Evolutionary conservation across 345 rosid species (phyloP), one percentile per base, ranked within the genome.

Genomic region (Eucalyptus polyanthemos): DNA sequence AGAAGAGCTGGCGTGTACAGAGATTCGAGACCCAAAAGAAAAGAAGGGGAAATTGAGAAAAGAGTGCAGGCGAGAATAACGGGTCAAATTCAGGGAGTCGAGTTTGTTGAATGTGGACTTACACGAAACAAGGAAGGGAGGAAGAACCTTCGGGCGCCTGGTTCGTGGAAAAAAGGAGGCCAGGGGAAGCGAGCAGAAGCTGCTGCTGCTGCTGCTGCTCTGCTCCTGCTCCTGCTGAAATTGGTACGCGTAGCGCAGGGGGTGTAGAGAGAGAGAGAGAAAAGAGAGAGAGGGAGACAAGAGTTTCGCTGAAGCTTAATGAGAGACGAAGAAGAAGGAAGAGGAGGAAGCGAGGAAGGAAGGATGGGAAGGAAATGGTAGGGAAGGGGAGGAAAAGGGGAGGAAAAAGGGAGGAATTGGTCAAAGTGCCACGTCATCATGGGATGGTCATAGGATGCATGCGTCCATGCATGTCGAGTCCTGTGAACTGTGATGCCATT

Each of bases 401-500:
- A 15, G 21, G 40, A 15, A 50, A n/a, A 31, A 51, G 34, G 7
- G 16, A 54, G 86, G 92, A 92, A 88, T 21, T 80, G 86, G 94
- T 92, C 93, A 92, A 93, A 90, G 90, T 69, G 91, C 89, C 93
- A 92, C 88, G 90, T 93, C 93, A 92, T 88, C 83, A 21, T 37
- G 45, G 45, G 27, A 72, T 72, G 83, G 45, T 37, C 83, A 72
- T 72, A 5, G 25, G 83, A 72, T 72, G 45, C 45, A 21, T 72
- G 83, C 80, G 14, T n/a, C 21, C 88, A 87, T 37, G 76, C 88
- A 87, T 37, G 76, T 87, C 42, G 42, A 31, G 62, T 24, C 34
- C 15, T 27, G 42, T 31, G 13, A 50, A 50, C 8, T 34, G 45
- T 11, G 83, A 72, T 11, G 45, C 21, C 83, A 72, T 72, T 37